Evolutionary conservation across 768 basidiomycete species (phyloP).

Genomic region (Rhodotorula sphaerocarpa): DNA sequence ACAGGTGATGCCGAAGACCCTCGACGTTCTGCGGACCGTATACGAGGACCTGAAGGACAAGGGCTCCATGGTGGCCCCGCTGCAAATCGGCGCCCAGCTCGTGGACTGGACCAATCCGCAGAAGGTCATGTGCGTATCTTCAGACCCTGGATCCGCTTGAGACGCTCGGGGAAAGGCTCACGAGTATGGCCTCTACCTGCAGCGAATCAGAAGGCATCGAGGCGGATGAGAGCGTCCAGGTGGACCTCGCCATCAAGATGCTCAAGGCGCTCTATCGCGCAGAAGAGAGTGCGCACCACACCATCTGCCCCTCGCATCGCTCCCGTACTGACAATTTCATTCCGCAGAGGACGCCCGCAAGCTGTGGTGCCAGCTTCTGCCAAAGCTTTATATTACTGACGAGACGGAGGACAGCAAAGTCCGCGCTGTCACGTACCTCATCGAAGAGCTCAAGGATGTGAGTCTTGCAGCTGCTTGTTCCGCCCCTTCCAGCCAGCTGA

Average conservation of each 20-base stretch:
- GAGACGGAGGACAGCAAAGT: conserved; percentile 44
- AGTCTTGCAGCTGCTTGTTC: conserved; percentile 10
- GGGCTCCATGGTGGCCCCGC: conserved; percentile 42
- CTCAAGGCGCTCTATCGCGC: conserved; percentile 41
- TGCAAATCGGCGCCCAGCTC: conserved; percentile 46
- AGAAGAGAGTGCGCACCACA: conserved; percentile 42
- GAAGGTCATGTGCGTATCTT: conserved; percentile 44
- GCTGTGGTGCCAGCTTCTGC: conserved; percentile 44
- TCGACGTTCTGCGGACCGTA: conserved; percentile 43
- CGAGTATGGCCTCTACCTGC: neutral
- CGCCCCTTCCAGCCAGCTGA: too few relatives aligned
- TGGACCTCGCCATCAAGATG: conserved; percentile 44
- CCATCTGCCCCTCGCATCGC: too few relatives aligned
- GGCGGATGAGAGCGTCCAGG: conserved; percentile 42
- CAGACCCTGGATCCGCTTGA: too few relatives aligned
- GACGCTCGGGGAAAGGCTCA: too few relatives aligned
- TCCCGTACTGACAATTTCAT: too few relatives aligned
- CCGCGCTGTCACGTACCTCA: conserved; percentile 51
- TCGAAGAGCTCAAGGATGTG: conserved; percentile 56
- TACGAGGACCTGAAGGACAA: conserved; percentile 44
- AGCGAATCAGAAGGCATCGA: conserved; percentile 42
- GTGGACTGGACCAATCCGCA: conserved; percentile 49
- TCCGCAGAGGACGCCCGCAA: conserved; percentile 45
- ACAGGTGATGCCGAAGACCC: conserved; percentile 45
- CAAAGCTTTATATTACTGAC: conserved; percentile 46